A percentile compares a stretch with the other conserved stretches of the same genome.
Conservation (phyloP, 345 rosid species). For the Erodium maritimum region DNA sequence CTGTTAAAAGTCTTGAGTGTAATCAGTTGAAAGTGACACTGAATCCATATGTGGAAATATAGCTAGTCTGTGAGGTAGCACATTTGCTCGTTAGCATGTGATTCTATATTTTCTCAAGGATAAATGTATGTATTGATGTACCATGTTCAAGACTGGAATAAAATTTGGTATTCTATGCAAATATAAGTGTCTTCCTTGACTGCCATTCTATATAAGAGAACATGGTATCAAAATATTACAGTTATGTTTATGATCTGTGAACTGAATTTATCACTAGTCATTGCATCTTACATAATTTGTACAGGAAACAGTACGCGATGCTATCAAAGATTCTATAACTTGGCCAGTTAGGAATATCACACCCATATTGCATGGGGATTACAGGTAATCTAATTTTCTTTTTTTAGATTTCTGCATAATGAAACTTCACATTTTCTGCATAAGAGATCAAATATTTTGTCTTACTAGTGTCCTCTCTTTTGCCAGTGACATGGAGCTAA, state of each 20-base stretch:
- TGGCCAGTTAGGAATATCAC: slow-evolving; percentile 28
- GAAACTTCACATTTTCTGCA: too few species aligned
- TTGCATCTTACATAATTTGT: neutral
- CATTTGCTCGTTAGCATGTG: too few species aligned
- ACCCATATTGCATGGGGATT: slow-evolving; percentile 22
- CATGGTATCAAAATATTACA: neutral
- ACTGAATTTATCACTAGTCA: neutral
- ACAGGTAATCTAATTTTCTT: slow-evolving; percentile 15
- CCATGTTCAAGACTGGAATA: too few species aligned
- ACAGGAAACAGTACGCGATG: slow-evolving; percentile 23
- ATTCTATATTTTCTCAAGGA: too few species aligned
- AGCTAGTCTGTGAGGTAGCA: too few species aligned
- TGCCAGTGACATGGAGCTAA: slow-evolving; percentile 20
- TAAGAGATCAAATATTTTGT: too few species aligned
- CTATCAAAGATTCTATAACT: slow-evolving; percentile 26
- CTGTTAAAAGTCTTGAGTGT: too few species aligned
- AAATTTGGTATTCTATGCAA: too few species aligned
- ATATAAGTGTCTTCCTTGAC: neutral
- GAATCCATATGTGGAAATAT: too few species aligned
- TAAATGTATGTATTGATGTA: too few species aligned
- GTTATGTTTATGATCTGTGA: neutral
- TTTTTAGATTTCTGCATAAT: too few species aligned
- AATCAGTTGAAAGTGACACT: too few species aligned
- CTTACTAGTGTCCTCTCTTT: neutral
- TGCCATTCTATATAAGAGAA: neutral